phyloP scores from a whole-genome alignment of 106 monocot species.

The Alisma plantagoaquatica region DNA sequence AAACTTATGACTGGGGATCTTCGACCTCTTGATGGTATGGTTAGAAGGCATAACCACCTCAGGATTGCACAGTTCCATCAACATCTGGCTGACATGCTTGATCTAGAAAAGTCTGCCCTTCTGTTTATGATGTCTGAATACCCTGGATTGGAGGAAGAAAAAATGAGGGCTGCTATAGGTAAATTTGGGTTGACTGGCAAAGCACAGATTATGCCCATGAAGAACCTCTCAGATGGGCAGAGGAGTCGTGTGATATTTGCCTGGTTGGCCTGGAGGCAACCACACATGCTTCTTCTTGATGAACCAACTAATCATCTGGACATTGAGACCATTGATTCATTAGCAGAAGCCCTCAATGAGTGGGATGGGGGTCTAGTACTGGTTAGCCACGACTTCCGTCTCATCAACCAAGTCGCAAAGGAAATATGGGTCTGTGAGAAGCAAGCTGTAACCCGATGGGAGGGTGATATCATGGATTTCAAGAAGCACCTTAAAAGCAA shows the following conservation, averaged over 20 bases:
- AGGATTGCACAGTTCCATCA: slow-evolving; percentile 96
- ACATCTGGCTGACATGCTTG: slow-evolving; percentile 89
- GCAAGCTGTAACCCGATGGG: slow-evolving; percentile 57
- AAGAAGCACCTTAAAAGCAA: slow-evolving; percentile 73
- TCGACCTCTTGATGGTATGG: slow-evolving; percentile 83
- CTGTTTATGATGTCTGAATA: slow-evolving; percentile 87
- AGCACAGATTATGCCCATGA: slow-evolving; percentile 85
- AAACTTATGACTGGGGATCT: slow-evolving; percentile 98
- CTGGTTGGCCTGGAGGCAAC: slow-evolving; percentile 77
- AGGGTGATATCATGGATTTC: slow-evolving; percentile 82
- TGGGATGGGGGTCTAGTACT: slow-evolving; percentile 83
- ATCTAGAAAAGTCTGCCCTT: slow-evolving; percentile 79
- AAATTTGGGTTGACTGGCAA: slow-evolving; percentile 78
- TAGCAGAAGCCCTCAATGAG: slow-evolving; percentile 77
- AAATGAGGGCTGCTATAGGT: slow-evolving; percentile 76
- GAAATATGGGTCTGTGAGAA: slow-evolving; percentile 94
- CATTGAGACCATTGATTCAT: slow-evolving; percentile 75
- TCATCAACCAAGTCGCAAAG: slow-evolving; percentile 75
- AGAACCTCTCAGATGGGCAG: slow-evolving; percentile 78
- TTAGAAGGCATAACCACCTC: slow-evolving; percentile 86
- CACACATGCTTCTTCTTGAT: slow-evolving; percentile 70
- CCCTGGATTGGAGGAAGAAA: slow-evolving; percentile 85
- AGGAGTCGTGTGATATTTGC: slow-evolving; percentile 80
- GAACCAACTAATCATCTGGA: slow-evolving; percentile 90
- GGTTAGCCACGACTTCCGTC: slow-evolving; percentile 82